These are phyloP conservation scores for Echinosophora koreensis DNA, from an alignment of 306 rosid genomes.

Conservation along the genomic window DNA sequence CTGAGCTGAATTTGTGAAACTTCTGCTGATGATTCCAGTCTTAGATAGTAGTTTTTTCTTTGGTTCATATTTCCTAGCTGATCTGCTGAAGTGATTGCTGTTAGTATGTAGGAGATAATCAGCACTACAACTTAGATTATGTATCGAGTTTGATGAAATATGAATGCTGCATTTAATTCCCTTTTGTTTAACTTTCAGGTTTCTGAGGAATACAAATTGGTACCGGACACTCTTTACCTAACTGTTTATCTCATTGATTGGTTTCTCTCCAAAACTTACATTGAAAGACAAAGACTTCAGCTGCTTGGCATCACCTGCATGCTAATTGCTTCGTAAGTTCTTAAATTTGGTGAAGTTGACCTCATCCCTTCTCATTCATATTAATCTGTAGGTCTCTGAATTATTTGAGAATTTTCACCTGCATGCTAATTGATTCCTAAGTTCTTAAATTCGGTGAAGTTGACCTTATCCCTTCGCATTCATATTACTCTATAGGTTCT, in stretches of 20 bases:
- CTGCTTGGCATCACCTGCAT: conserved; percentile 95
- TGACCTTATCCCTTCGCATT: no score
- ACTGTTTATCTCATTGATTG: conserved; percentile 83
- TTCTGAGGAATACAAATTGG: conserved; percentile 84
- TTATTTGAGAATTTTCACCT: no score
- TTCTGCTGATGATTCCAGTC: not conserved
- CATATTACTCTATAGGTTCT: no score
- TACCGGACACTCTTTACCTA: conserved; percentile 83
- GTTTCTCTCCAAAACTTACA: conserved; percentile 79
- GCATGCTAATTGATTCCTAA: no score
- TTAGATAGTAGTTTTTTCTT: not conserved
- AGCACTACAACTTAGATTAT: not conserved
- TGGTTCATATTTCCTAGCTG: not conserved
- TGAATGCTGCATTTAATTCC: not conserved
- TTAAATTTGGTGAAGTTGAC: conserved; percentile 38
- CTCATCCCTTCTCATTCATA: conserved; percentile 5
- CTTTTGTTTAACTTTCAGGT: conserved; percentile 63
- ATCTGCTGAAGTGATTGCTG: not conserved
- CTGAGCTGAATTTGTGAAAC: not conserved
- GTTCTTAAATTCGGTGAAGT: no score
- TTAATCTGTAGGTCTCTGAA: conserved; percentile 7
- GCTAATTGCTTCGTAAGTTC: conserved; percentile 92
- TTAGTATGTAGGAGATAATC: not conserved
- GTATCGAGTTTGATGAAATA: conserved; percentile 2
- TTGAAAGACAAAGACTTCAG: conserved; percentile 82